phyloP scores from a whole-genome alignment of 805 yeast species.

The Ogataea thermomethanolica region DNA sequence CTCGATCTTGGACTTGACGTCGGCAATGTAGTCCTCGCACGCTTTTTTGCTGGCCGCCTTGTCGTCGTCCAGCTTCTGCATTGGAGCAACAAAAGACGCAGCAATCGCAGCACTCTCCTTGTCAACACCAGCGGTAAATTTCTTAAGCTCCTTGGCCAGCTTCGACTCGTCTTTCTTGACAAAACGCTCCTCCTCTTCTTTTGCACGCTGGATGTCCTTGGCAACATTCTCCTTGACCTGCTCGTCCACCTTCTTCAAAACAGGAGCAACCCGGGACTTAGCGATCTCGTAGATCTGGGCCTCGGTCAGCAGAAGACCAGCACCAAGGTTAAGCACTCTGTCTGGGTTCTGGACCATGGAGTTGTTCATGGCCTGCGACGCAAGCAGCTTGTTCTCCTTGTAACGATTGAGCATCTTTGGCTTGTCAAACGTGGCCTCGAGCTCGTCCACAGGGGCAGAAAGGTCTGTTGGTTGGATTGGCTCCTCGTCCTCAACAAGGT shows the following conservation, averaged over 20 bases:
- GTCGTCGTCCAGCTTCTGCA: slow-evolving; percentile 24
- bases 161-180: slow-evolving; percentile 30
- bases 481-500: slow-evolving; percentile 20
- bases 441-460: slow-evolving; percentile 31
- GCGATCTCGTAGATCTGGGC: slow-evolving; percentile 55
- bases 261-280: slow-evolving; percentile 52
- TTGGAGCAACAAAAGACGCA: slow-evolving; percentile 21
- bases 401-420: slow-evolving; percentile 48
- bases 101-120: slow-evolving; percentile 37
- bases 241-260: slow-evolving; percentile 47
- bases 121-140: slow-evolving; percentile 37
- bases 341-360: slow-evolving; percentile 45
- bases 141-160: slow-evolving; percentile 36
- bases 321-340: slow-evolving; percentile 48
- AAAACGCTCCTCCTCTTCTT: slow-evolving; percentile 37
- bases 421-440: slow-evolving; percentile 40
- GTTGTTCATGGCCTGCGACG: slow-evolving; percentile 43
- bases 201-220: slow-evolving; percentile 39
- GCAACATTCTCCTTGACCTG: slow-evolving; percentile 43
- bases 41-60: slow-evolving; percentile 30
- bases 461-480: slow-evolving; percentile 16
- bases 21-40: slow-evolving; percentile 38
- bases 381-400: slow-evolving; percentile 46
- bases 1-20: slow-evolving; percentile 41
- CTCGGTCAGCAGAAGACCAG: slow-evolving; percentile 52